These are phyloP conservation scores for Brassica hybrid DNA, from an alignment of 441 rosid species.

Conservation along the genomic window DNA sequence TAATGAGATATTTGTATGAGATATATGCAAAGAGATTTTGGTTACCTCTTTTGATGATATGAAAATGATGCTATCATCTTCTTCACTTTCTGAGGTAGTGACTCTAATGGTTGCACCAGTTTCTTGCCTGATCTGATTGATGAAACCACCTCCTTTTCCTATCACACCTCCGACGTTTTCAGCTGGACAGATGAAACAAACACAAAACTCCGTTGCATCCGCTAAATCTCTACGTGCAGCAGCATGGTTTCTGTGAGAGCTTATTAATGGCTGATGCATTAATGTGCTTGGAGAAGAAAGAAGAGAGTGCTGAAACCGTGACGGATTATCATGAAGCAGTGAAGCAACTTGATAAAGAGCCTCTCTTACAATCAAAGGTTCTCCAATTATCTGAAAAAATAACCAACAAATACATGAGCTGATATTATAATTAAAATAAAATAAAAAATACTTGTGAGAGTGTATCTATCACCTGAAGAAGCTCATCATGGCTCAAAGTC, in stretches of 20 bases:
- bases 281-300: constrained; percentile 46
- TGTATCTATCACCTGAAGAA: constrained; percentile 43
- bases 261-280: constrained; percentile 48
- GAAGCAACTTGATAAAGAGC: constrained; percentile 71
- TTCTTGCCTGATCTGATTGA: constrained; percentile 68
- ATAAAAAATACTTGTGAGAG: neutral
- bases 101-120: constrained; percentile 71
- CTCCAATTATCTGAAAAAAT: constrained; percentile 58
- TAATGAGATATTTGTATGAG: constrained; percentile 1
- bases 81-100: constrained; percentile 60
- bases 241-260: constrained; percentile 60
- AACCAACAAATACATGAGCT: neutral
- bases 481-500: constrained; percentile 60
- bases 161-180: constrained; percentile 74
- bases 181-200: constrained; percentile 65
- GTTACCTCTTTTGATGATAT: constrained; percentile 63
- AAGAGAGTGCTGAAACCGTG: constrained; percentile 66
- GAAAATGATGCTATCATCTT: constrained; percentile 60
- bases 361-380: constrained; percentile 61
- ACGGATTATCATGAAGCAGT: constrained; percentile 71
- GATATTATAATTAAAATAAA: neutral
- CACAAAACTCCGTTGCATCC: constrained; percentile 63
- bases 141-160: constrained; percentile 65
- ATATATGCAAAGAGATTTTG: constrained; percentile 4
- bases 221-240: constrained; percentile 57